These are phyloP conservation scores for Zoysia pacifica DNA, from an alignment of 176 grass and related monocot genomes.

Conservation along the genomic window DNA sequence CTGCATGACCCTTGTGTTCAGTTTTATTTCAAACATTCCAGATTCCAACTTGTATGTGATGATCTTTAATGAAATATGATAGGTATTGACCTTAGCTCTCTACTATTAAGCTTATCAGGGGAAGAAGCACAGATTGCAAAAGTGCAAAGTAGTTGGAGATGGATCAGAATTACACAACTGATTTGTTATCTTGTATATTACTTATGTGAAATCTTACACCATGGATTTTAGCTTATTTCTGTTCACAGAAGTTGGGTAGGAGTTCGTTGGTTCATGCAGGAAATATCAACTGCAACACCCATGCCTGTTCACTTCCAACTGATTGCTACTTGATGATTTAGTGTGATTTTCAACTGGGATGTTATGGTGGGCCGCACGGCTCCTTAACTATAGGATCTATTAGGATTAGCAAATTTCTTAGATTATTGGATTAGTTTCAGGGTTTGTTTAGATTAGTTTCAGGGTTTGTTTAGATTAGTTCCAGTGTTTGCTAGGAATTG, in stretches of 20 bases:
- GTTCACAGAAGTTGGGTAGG: neutral
- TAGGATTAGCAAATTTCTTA: too few species aligned
- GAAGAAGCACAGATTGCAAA: neutral
- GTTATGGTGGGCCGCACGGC: too few species aligned
- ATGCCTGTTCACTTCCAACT: neutral
- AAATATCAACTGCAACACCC: neutral
- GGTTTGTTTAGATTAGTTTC: too few species aligned
- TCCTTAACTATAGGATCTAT: too few species aligned
- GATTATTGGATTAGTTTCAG: too few species aligned
- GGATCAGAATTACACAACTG: conserved; percentile 12
- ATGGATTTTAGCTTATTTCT: neutral
- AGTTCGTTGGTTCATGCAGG: neutral
- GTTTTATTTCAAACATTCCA: neutral
- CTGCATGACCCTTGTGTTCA: neutral
- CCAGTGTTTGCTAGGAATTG: too few species aligned
- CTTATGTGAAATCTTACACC: neutral
- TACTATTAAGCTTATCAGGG: neutral
- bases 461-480: too few species aligned
- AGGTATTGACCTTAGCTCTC: neutral
- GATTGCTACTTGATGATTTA: neutral
- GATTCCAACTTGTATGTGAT: neutral
- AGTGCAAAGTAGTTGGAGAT: neutral
- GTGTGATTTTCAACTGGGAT: neutral
- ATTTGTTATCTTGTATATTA: too few species aligned
- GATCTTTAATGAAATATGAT: neutral